Conservation (phyloP, 2,329 filamentous ascomycete genomes). For the Penicillium sp. region DNA sequence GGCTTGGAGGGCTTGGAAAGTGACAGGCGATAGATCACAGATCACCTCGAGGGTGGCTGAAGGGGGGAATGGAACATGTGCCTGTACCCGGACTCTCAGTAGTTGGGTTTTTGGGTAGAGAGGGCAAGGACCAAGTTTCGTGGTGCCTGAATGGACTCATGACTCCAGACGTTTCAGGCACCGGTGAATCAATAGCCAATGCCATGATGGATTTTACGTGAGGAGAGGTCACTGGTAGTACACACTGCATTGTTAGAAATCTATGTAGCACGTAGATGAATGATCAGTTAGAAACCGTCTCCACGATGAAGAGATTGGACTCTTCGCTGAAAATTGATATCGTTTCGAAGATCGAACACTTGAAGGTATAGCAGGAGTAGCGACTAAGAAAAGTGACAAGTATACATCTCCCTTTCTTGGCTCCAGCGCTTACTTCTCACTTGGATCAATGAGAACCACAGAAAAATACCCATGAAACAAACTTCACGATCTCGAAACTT, state of each 20-base stretch:
- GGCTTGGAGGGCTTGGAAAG: neutral
- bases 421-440: neutral
- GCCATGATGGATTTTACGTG: neutral
- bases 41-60: neutral
- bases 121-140: neutral
- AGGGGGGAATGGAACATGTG: neutral
- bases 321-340: neutral
- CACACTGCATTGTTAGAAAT: neutral
- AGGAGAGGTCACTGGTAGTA: neutral
- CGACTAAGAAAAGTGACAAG: neutral
- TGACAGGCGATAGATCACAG: neutral
- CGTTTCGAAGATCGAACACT: neutral
- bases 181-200: neutral
- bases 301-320: neutral
- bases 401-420: neutral
- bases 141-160: constrained; percentile 1
- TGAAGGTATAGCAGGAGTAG: neutral
- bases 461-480: neutral
- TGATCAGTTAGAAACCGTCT: neutral
- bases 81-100: neutral
- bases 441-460: neutral
- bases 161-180: neutral
- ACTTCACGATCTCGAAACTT: neutral
- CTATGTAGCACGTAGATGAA: neutral
- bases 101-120: neutral